phyloP scores from a whole-genome alignment of 176 grass and related monocot species.

The Eragrostis nindensis region DNA sequence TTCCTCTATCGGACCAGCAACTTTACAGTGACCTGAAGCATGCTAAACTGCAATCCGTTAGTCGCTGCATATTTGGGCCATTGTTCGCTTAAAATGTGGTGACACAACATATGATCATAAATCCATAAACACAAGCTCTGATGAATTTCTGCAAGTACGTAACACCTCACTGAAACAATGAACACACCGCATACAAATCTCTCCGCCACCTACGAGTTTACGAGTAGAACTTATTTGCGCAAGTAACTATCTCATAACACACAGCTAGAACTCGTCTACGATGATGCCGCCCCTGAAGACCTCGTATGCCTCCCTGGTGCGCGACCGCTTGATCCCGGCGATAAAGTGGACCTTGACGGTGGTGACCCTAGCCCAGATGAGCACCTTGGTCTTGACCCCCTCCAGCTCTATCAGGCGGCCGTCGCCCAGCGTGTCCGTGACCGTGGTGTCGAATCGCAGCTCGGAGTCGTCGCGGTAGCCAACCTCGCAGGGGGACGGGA shows the following conservation, averaged over 20 bases:
- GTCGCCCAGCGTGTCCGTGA: slow-evolving; percentile 62
- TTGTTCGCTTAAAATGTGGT: not conserved
- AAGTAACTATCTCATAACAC: not conserved
- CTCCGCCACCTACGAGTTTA: no score
- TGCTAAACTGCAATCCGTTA: no score
- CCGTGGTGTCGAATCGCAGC: slow-evolving; percentile 73
- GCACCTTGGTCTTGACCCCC: slow-evolving; percentile 92
- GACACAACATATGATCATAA: not conserved
- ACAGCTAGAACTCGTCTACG: slow-evolving; percentile 77
- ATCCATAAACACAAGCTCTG: not conserved
- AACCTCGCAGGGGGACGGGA: slow-evolving; percentile 85
- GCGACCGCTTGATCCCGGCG: slow-evolving; percentile 73
- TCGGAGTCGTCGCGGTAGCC: slow-evolving; percentile 82
- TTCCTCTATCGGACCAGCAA: no score
- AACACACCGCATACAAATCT: no score
- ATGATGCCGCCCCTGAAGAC: slow-evolving; percentile 59
- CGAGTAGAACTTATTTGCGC: slow-evolving; percentile 19
- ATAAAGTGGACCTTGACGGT: slow-evolving; percentile 80
- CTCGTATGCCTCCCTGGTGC: slow-evolving; percentile 75
- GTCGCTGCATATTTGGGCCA: no score
- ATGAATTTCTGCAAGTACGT: not conserved
- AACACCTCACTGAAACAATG: not conserved
- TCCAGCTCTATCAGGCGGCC: slow-evolving; percentile 66
- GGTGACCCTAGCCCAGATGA: slow-evolving; percentile 89
- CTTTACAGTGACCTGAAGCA: no score